These are phyloP conservation scores for Rhodotorula sphaerocarpa DNA, from an alignment of 768 basidiomycete species.

Conservation along the genomic window DNA sequence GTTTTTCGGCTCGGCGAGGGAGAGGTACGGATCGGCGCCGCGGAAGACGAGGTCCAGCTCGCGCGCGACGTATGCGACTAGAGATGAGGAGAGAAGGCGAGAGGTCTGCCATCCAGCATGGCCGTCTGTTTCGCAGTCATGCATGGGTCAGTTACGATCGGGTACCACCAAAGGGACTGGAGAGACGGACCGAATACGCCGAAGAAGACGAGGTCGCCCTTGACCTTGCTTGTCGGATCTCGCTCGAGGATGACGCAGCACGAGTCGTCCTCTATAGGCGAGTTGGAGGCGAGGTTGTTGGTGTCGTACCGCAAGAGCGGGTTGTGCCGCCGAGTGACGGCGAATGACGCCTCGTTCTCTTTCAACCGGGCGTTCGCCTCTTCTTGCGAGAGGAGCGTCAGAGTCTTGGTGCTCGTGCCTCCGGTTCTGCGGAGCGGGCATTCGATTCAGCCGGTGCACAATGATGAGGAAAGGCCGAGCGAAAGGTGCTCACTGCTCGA, in stretches of 20 bases:
- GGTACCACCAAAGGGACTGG: background rate
- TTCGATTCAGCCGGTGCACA: background rate
- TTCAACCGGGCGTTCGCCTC: conserved; percentile 31
- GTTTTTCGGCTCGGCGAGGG: conserved; percentile 10
- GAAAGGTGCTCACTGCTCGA: conserved; percentile 24
- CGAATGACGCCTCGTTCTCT: conserved; percentile 36
- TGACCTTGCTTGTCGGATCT: conserved; percentile 19
- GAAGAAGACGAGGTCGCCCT: conserved; percentile 29
- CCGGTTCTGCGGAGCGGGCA: conserved; percentile 20
- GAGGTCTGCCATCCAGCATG: conserved; percentile 81
- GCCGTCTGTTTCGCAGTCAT: conserved; percentile 53
- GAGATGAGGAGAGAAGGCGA: conserved; percentile 65
- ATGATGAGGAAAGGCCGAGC: background rate
- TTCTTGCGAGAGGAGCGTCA: conserved; percentile 18
- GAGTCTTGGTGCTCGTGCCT: conserved; percentile 26
- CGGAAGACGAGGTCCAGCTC: conserved; percentile 51
- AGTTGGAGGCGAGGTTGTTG: conserved; percentile 71
- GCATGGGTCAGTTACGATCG: background rate
- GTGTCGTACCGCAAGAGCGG: conserved; percentile 53
- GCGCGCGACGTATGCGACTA: conserved; percentile 74
- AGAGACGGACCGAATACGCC: conserved; percentile 13
- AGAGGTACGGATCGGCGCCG: conserved; percentile 17
- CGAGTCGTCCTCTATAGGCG: conserved; percentile 78
- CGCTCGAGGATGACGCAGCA: conserved; percentile 37
- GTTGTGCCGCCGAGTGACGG: conserved; percentile 33